phyloP scores from a whole-genome alignment of 768 basidiomycete genomes.

The Rhodosporidiobolus odoratus region DNA sequence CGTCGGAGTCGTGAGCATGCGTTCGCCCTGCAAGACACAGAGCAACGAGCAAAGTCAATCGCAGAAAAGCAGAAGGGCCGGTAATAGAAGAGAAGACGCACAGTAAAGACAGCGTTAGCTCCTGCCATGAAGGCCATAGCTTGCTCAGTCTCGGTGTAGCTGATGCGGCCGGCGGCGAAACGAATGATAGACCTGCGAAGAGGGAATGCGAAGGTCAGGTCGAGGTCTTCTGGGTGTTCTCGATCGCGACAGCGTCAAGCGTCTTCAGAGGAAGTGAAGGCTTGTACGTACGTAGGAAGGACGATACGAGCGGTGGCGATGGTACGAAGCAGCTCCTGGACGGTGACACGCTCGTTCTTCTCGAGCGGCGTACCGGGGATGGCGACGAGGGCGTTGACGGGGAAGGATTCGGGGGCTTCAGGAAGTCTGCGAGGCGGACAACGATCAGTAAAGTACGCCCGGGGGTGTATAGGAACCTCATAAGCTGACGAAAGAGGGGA shows the following conservation, averaged over 20 bases:
- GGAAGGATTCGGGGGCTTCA: slow-evolving; percentile 97
- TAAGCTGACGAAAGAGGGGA: neutral
- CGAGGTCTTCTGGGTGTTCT: neutral
- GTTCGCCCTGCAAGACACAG: slow-evolving; percentile 54
- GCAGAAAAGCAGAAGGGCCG: neutral
- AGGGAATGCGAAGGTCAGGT: neutral
- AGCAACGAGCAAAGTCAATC: neutral
- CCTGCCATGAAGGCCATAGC: slow-evolving; percentile 99
- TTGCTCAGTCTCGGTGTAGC: slow-evolving; percentile 81
- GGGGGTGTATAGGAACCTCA: neutral
- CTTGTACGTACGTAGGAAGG: slow-evolving; percentile 65
- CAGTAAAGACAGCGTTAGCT: slow-evolving; percentile 97
- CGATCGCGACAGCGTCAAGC: neutral
- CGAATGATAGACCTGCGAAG: slow-evolving; percentile 69
- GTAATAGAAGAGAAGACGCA: slow-evolving; percentile 16
- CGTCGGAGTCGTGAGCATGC: slow-evolving; percentile 87
- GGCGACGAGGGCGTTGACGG: slow-evolving; percentile 93
- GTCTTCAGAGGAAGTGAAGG: neutral
- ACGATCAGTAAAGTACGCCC: neutral
- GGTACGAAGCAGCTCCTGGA: slow-evolving; percentile 81
- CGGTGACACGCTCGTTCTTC: slow-evolving; percentile 77
- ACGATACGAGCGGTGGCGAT: slow-evolving; percentile 92
- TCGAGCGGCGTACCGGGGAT: slow-evolving; percentile 92
- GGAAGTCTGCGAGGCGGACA: slow-evolving; percentile 60
- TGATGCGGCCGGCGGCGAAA: slow-evolving; percentile 87